Conservation (phyloP, 805 yeast genomes). For the Komagataella populi region DNA sequence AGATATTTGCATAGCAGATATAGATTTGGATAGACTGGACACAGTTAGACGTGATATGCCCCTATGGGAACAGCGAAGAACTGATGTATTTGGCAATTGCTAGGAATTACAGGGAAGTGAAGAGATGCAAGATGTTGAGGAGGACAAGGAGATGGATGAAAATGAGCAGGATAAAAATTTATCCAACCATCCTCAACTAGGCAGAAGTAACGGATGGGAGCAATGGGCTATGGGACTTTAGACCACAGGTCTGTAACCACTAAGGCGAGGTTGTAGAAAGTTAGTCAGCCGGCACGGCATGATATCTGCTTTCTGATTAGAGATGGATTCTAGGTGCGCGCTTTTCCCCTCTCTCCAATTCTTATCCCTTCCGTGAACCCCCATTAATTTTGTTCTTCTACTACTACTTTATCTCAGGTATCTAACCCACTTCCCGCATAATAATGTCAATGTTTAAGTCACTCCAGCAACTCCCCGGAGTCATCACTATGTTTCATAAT, state of each 20-base stretch:
- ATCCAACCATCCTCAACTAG: background rate
- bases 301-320: background rate
- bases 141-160: background rate
- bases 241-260: background rate
- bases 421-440: background rate
- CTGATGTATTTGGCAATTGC: slow-evolving; percentile 37
- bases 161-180: background rate
- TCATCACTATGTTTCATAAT: slow-evolving; percentile 25
- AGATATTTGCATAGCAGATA: slow-evolving; percentile 45
- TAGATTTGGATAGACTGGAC: slow-evolving; percentile 37
- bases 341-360: background rate
- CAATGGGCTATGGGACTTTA: background rate
- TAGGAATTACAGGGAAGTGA: background rate
- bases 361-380: background rate
- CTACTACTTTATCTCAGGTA: background rate
- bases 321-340: background rate
- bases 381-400: background rate
- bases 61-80: slow-evolving; percentile 56
- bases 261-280: background rate
- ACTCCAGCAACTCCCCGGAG: slow-evolving; percentile 28
- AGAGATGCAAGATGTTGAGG: background rate
- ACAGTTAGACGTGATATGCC: slow-evolving; percentile 63
- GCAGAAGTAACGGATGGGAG: background rate
- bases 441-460: slow-evolving; percentile 35
- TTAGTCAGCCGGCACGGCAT: background rate